phyloP scores from a whole-genome alignment of 768 basidiomycete genomes.

The Coprinopsis sp. region DNA sequence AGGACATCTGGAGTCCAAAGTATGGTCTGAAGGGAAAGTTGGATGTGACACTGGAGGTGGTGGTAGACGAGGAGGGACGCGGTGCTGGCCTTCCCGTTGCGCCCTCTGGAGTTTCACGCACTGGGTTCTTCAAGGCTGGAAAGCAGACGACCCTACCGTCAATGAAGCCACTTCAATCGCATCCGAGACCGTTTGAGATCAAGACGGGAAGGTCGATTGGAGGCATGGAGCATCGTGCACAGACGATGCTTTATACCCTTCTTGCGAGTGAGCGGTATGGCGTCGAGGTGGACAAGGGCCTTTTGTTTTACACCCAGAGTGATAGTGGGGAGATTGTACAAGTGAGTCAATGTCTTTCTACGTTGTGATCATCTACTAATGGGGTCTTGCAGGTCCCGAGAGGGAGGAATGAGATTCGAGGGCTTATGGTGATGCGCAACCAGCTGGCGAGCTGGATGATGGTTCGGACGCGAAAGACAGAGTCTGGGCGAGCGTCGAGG shows the following conservation, averaged over 20 bases:
- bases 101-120: no score
- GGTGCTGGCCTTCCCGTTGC: no score
- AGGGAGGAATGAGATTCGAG: conserved; percentile 77
- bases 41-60: conserved; percentile 79
- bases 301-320: conserved; percentile 92
- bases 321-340: conserved; percentile 43
- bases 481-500: conserved; percentile 3
- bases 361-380: neutral
- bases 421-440: conserved; percentile 77
- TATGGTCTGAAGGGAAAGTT: conserved; percentile 96
- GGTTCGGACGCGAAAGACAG: conserved; percentile 33
- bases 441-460: conserved; percentile 78
- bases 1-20: conserved; percentile 95
- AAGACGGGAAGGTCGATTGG: conserved; percentile 81
- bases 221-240: conserved; percentile 92
- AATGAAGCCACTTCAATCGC: conserved; percentile 24
- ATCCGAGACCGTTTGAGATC: conserved; percentile 84
- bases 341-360: neutral
- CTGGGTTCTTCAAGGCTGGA: no score
- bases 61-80: conserved; percentile 55
- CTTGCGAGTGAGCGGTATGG: conserved; percentile 90
- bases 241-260: conserved; percentile 95
- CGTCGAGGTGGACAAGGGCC: conserved; percentile 69
- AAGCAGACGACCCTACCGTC: conserved; percentile 3
- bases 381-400: conserved; percentile 78